phyloP scores from a whole-genome alignment of 768 basidiomycete species.

The Tylopilus sp. region DNA sequence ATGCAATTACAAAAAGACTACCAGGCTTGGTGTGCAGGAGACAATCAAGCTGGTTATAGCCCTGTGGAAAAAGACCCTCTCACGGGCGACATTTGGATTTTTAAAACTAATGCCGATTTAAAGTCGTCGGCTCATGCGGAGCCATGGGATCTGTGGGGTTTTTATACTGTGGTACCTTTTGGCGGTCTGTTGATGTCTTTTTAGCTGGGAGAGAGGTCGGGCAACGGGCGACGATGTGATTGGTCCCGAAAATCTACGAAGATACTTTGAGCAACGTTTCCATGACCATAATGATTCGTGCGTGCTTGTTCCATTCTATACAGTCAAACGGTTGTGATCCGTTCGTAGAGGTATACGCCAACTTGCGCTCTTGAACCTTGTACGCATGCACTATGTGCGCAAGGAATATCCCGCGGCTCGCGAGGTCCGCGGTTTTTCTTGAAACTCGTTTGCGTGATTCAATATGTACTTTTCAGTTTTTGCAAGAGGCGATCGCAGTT shows the following conservation, averaged over 20 bases:
- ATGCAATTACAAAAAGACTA: conserved; percentile 65
- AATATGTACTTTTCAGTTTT: conserved; percentile 41
- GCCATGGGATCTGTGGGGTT: conserved; percentile 54
- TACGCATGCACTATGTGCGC: conserved; percentile 72
- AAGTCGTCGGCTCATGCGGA: conserved; percentile 63
- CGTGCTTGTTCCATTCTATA: conserved; percentile 25
- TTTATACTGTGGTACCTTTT: not conserved
- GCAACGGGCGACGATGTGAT: conserved; percentile 64
- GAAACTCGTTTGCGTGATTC: not conserved
- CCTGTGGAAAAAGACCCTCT: conserved; percentile 50
- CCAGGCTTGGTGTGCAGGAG: conserved; percentile 55
- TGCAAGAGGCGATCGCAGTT: conserved; percentile 76
- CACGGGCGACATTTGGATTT: conserved; percentile 47
- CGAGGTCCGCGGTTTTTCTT: conserved; percentile 43
- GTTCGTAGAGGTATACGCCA: conserved; percentile 66
- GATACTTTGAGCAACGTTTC: conserved; percentile 85
- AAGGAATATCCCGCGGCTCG: conserved; percentile 66
- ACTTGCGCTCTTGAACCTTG: conserved; percentile 73
- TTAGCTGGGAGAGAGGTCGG: conserved; percentile 66
- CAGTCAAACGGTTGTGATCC: not conserved
- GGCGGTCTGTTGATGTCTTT: not conserved
- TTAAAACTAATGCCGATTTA: conserved; percentile 62
- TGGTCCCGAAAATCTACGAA: conserved; percentile 67
- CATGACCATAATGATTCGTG: conserved; percentile 79
- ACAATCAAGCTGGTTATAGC: conserved; percentile 47